These are phyloP conservation scores for Cucurbita maxima DNA, from an alignment of 306 rosid genomes.

Conservation along the genomic window DNA sequence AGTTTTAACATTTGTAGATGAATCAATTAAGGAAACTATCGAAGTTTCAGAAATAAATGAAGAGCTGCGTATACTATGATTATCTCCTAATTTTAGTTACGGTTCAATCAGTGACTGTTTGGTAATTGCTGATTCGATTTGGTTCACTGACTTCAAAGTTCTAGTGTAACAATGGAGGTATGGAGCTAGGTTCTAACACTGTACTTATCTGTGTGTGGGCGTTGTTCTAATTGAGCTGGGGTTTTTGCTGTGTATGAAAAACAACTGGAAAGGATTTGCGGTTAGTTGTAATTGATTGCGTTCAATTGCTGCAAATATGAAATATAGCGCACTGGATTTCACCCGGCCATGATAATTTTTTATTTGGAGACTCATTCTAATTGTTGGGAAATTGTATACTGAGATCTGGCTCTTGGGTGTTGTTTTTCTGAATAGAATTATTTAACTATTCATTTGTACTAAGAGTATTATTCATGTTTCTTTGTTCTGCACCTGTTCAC, in stretches of 20 bases:
- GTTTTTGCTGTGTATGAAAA: neutral
- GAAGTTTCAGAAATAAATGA: neutral
- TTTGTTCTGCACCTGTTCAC: neutral
- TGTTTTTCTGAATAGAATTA: neutral
- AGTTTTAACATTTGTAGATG: neutral
- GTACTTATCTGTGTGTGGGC: neutral
- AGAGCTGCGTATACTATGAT: neutral
- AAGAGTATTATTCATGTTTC: neutral
- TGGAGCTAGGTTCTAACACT: neutral
- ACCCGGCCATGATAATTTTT: neutral
- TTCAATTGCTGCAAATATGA: neutral
- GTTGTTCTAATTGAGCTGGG: neutral
- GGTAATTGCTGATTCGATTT: neutral
- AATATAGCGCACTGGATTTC: neutral
- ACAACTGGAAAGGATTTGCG: neutral
- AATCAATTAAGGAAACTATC: neutral
- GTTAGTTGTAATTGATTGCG: neutral
- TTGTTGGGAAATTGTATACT: neutral
- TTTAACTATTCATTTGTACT: neutral
- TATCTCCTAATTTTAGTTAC: neutral
- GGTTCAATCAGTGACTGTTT: neutral
- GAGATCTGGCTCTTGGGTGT: neutral
- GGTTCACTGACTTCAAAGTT: neutral
- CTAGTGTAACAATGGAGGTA: neutral
- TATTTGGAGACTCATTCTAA: neutral